These are phyloP conservation scores for Limtongozyma cylindracea DNA, from an alignment of 805 yeast genomes.

Conservation along the genomic window DNA sequence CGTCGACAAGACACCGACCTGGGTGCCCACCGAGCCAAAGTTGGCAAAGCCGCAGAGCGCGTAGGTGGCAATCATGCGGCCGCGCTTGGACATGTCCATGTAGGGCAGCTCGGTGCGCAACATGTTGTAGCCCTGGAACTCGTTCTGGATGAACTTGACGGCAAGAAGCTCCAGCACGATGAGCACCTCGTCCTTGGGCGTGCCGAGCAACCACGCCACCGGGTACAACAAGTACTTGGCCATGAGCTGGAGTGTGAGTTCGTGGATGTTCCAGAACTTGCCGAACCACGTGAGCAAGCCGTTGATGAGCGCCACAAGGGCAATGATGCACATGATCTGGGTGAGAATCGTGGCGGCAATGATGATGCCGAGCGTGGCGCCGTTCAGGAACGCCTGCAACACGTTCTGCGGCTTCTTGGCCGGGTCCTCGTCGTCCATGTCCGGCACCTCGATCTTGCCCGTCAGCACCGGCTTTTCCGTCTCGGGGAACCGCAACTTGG, in stretches of 20 bases:
- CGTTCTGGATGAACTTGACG: slow-evolving; percentile 33
- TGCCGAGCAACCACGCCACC: slow-evolving; percentile 28
- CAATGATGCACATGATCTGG: slow-evolving; percentile 36
- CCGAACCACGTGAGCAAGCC: slow-evolving; percentile 36
- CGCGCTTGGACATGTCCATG: slow-evolving; percentile 20
- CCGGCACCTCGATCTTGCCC: slow-evolving; percentile 21
- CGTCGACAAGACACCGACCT: slow-evolving; percentile 30
- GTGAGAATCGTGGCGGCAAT: slow-evolving; percentile 31
- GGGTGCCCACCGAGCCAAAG: slow-evolving; percentile 34
- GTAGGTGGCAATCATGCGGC: slow-evolving; percentile 29
- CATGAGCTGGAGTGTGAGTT: slow-evolving; percentile 26
- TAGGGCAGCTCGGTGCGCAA: slow-evolving; percentile 15
- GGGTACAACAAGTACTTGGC: slow-evolving; percentile 34
- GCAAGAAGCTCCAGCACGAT: slow-evolving; percentile 25
- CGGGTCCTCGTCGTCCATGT: slow-evolving; percentile 9
- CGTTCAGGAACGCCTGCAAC: slow-evolving; percentile 29
- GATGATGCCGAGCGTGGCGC: slow-evolving; percentile 29
- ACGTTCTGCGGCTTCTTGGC: slow-evolving; percentile 17
- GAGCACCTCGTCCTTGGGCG: slow-evolving; percentile 16
- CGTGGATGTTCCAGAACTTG: slow-evolving; percentile 29
- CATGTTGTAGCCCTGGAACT: slow-evolving; percentile 25
- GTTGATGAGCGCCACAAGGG: slow-evolving; percentile 26
- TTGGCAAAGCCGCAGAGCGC: slow-evolving; percentile 40
- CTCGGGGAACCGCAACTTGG: slow-evolving; percentile 34
- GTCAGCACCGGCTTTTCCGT: slow-evolving; percentile 24